Evolutionary conservation across 2,329 filamentous ascomycete genomes (phyloP).

Genomic region (Salinomyces thailandicus): DNA sequence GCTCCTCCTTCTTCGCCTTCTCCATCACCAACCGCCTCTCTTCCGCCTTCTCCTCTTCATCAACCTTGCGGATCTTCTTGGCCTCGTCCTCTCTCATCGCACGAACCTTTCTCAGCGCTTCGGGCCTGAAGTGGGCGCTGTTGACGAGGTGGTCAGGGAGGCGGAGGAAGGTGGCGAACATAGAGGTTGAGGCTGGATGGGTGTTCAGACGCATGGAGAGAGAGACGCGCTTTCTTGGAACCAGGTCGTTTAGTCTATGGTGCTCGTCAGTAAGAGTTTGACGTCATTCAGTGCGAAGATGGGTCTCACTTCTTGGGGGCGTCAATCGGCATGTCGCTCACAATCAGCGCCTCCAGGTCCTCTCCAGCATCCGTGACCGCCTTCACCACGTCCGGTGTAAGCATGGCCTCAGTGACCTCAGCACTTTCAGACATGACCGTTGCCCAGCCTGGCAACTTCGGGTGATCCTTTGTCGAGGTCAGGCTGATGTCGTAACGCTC

Average conservation of each 20-base stretch:
- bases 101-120: constrained; percentile 78
- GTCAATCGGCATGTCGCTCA: constrained; percentile 81
- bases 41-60: constrained; percentile 60
- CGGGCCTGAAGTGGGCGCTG: constrained; percentile 70
- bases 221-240: constrained; percentile 75
- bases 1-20: constrained; percentile 68
- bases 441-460: constrained; percentile 79
- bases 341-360: constrained; percentile 72
- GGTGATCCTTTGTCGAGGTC: constrained; percentile 83
- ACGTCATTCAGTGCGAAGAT: not conserved
- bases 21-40: constrained; percentile 45
- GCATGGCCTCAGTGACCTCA: constrained; percentile 77
- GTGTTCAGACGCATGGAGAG: constrained; percentile 57
- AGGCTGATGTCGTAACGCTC: constrained; percentile 91
- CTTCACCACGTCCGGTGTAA: constrained; percentile 78
- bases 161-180: constrained; percentile 70
- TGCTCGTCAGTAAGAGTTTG: not conserved
- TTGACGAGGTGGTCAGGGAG: constrained; percentile 72
- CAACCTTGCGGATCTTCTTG: constrained; percentile 65
- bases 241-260: constrained; percentile 66
- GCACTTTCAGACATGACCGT: constrained; percentile 96
- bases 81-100: constrained; percentile 69
- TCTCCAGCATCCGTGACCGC: constrained; percentile 71
- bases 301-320: constrained; percentile 65
- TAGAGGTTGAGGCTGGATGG: constrained; percentile 50